Evolutionary conservation across 2,329 filamentous ascomycete species (phyloP).

Genomic region (Blastomyces percursus): DNA sequence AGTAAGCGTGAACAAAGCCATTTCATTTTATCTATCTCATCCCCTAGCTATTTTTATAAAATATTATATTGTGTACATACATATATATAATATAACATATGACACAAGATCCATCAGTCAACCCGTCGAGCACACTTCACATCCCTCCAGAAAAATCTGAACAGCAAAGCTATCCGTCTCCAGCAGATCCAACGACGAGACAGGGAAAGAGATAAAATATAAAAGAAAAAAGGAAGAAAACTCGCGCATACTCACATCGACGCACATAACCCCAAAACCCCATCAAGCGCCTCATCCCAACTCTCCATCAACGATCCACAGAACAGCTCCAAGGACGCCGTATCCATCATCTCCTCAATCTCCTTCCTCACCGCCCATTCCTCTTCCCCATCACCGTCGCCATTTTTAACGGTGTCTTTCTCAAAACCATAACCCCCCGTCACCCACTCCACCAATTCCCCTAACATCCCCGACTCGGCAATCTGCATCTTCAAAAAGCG

Average conservation of each 20-base stretch:
- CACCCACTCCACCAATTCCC: slow-evolving; percentile 31
- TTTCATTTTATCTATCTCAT: too few relatives aligned
- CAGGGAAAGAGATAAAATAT: not conserved
- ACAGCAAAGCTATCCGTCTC: not conserved
- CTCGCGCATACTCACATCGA: not conserved
- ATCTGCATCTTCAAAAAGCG: slow-evolving; percentile 29
- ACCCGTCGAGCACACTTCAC: not conserved
- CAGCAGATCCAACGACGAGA: not conserved
- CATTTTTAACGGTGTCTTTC: slow-evolving; percentile 5
- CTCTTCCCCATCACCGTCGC: slow-evolving; percentile 17
- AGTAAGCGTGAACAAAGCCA: too few relatives aligned
- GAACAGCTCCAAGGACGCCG: slow-evolving; percentile 32
- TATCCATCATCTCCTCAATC: slow-evolving; percentile 29
- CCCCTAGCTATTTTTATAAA: not conserved
- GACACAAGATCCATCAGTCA: too few relatives aligned
- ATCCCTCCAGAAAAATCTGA: not conserved
- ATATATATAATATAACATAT: not conserved
- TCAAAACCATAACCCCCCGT: slow-evolving; percentile 12
- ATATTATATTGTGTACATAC: not conserved
- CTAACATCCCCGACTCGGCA: slow-evolving; percentile 32
- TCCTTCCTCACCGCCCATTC: slow-evolving; percentile 11
- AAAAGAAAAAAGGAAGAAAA: not conserved
- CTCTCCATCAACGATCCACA: slow-evolving; percentile 38
- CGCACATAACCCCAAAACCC: slow-evolving; percentile 18
- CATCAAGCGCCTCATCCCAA: slow-evolving; percentile 37